Evolutionary conservation across 257 asterid genomes (phyloP).

Genomic region (Ehretia macrophylla): DNA sequence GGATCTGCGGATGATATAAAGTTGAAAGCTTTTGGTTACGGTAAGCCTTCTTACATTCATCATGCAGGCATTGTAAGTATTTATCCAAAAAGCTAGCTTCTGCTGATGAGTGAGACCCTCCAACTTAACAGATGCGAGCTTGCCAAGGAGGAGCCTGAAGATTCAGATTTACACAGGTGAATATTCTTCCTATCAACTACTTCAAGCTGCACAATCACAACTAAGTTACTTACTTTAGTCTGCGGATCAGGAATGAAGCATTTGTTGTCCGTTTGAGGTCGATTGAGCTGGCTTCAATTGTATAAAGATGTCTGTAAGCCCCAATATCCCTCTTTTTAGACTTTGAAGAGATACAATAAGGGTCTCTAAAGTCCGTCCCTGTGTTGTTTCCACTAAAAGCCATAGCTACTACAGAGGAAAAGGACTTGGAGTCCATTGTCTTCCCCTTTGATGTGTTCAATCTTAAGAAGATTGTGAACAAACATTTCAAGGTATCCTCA

Average conservation of each 20-base stretch:
- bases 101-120: constrained; percentile 69
- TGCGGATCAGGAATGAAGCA: constrained; percentile 49
- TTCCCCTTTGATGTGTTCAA: constrained; percentile 57
- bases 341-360: constrained; percentile 34
- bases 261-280: constrained; percentile 47
- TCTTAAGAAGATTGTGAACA: constrained; percentile 53
- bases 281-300: constrained; percentile 45
- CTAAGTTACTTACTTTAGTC: constrained; percentile 45
- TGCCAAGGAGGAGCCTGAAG: constrained; percentile 62
- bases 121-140: constrained; percentile 52
- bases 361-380: constrained; percentile 45
- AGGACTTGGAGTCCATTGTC: constrained; percentile 44
- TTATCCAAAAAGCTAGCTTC: constrained; percentile 89
- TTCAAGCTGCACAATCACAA: background rate
- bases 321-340: constrained; percentile 47
- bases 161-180: background rate
- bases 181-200: background rate
- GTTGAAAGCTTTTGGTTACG: background rate
- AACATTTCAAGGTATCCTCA: constrained; percentile 64
- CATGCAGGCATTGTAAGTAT: constrained; percentile 70
- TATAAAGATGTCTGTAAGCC: constrained; percentile 34
- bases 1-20: background rate
- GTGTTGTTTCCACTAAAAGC: constrained; percentile 16
- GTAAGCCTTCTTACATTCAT: constrained; percentile 54
- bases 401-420: constrained; percentile 29